Evolutionary conservation across 2,329 filamentous ascomycete genomes (phyloP).

Genomic region (Cordyceps militaris): DNA sequence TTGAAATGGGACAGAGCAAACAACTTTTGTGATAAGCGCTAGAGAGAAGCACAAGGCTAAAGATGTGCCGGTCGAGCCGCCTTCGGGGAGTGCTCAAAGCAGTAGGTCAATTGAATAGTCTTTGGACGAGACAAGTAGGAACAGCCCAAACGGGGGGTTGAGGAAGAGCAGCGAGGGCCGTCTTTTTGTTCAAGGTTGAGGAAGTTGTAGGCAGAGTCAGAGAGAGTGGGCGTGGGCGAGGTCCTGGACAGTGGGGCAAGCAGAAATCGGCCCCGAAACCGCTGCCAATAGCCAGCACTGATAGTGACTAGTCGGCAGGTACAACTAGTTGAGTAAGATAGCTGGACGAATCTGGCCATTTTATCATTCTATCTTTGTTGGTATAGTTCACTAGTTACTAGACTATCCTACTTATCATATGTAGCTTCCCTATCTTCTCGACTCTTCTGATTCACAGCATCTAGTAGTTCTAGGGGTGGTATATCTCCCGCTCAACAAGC

Average conservation of each 20-base stretch:
- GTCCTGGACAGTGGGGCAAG: slow-evolving; percentile 12
- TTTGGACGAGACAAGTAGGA: not conserved
- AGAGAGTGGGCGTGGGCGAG: not conserved
- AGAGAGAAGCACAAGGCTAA: not conserved
- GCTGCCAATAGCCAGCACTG: too few species aligned
- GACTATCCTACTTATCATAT: too few species aligned
- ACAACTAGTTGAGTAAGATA: too few species aligned
- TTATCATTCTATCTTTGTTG: too few species aligned
- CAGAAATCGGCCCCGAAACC: slow-evolving; percentile 16
- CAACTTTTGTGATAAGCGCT: not conserved
- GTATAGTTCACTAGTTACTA: too few species aligned
- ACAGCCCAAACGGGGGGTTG: not conserved
- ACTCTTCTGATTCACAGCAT: too few species aligned
- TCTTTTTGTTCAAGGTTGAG: not conserved
- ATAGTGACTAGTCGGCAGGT: too few species aligned
- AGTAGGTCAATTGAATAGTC: not conserved
- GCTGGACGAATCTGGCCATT: too few species aligned
- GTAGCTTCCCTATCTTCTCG: too few species aligned
- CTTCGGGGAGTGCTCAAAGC: not conserved
- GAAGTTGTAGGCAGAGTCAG: not conserved
- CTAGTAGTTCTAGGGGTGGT: too few species aligned
- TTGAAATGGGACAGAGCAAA: not conserved
- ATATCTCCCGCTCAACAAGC: too few species aligned
- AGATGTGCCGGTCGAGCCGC: not conserved
- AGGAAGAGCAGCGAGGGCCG: not conserved